These are phyloP conservation scores for Sonneratia caseolaris DNA, from an alignment of 345 rosid species.

Conservation along the genomic window DNA sequence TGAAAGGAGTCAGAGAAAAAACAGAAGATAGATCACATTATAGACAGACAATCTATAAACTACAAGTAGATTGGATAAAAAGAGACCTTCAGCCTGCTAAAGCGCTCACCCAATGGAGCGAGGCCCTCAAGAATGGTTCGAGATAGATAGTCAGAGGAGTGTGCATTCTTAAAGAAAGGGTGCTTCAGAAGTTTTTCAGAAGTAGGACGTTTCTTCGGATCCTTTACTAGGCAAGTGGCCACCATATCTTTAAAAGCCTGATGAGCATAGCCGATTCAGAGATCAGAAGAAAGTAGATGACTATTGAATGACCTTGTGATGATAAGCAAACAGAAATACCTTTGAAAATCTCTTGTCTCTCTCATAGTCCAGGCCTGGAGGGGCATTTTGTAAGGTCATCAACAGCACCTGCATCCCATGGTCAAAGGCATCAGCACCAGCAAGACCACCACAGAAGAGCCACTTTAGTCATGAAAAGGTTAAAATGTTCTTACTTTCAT, in stretches of 20 bases:
- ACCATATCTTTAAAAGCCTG: slow-evolving; percentile 92
- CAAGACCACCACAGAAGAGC: background rate
- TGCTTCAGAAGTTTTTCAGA: slow-evolving; percentile 89
- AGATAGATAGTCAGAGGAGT: slow-evolving; percentile 50
- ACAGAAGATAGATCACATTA: background rate
- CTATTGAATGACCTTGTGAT: background rate
- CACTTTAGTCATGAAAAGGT: background rate
- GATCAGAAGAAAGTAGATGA: background rate
- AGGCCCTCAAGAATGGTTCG: slow-evolving; percentile 59
- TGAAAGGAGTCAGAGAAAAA: slow-evolving; percentile 1
- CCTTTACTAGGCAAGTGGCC: slow-evolving; percentile 92
- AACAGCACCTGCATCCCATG: slow-evolving; percentile 59
- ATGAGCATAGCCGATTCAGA: background rate
- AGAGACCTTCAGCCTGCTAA: slow-evolving; percentile 66
- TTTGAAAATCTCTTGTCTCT: slow-evolving; percentile 93
- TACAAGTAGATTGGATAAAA: background rate
- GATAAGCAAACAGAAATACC: slow-evolving; percentile 24
- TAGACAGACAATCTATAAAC: slow-evolving; percentile 1
- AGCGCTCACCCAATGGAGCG: slow-evolving; percentile 85
- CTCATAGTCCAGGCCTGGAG: slow-evolving; percentile 98
- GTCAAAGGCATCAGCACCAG: slow-evolving; percentile 3
- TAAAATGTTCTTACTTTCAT: slow-evolving; percentile 64
- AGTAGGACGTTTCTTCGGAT: slow-evolving; percentile 94
- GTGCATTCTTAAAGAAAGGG: slow-evolving; percentile 78
- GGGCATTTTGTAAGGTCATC: slow-evolving; percentile 98